Conservation (phyloP, 1,284 basidiomycete species). For the Rhizopogon parksii region DNA sequence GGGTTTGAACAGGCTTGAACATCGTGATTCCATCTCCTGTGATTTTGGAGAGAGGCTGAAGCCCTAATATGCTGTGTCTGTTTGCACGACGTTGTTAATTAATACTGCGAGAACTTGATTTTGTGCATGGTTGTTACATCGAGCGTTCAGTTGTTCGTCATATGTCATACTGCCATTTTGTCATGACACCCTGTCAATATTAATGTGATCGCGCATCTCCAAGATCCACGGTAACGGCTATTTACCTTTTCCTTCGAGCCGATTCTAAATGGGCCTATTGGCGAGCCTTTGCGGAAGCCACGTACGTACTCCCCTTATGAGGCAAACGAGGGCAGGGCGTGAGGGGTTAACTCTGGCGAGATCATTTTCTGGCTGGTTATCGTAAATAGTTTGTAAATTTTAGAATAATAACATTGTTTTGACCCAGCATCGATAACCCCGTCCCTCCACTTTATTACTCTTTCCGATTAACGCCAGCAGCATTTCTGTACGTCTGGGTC, state of each 20-base stretch:
- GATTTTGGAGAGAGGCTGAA: too few relatives aligned
- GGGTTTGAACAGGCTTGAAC: background rate
- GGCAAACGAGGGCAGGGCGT: background rate
- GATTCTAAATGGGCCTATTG: background rate
- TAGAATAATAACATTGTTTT: constrained; percentile 2
- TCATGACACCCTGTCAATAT: constrained; percentile 3
- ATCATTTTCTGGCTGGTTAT: background rate
- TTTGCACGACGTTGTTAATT: background rate
- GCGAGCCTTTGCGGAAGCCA: background rate
- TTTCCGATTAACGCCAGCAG: background rate
- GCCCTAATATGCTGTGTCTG: background rate
- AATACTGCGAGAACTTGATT: background rate
- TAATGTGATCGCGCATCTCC: background rate
- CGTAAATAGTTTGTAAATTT: background rate
- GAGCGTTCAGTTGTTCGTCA: background rate
- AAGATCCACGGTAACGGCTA: constrained; percentile 2
- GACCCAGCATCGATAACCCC: background rate
- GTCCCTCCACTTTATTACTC: background rate
- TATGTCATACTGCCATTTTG: background rate
- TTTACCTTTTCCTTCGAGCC: background rate
- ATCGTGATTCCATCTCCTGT: too few relatives aligned
- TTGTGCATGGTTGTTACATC: background rate
- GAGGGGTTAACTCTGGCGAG: too few relatives aligned
- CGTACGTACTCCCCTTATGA: background rate
- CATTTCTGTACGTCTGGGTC: background rate